Evolutionary conservation across 2,329 filamentous ascomycete genomes (phyloP).

Genomic region (Sporothrix pallida): DNA sequence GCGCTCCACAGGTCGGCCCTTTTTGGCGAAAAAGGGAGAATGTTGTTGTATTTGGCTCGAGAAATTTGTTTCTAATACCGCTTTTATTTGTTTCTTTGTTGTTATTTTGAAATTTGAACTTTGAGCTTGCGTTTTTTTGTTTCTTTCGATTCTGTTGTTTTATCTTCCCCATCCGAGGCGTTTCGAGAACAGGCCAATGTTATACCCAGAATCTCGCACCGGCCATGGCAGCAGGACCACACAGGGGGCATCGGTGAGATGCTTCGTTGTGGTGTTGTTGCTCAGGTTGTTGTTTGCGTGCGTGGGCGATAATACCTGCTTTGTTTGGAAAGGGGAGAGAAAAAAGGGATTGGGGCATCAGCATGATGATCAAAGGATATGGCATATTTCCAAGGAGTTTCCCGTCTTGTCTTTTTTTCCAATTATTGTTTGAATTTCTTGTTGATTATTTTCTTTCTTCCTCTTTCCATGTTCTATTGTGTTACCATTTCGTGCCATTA

Average conservation of each 20-base stretch:
- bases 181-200: neutral
- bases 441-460: neutral
- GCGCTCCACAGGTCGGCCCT: constrained; percentile 26
- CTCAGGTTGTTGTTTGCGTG: neutral
- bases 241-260: neutral
- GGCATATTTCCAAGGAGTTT: constrained; percentile 16
- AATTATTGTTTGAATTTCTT: neutral
- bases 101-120: neutral
- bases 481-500: neutral
- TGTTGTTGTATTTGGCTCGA: neutral
- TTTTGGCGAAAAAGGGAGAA: neutral
- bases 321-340: neutral
- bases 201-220: constrained; percentile 26
- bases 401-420: neutral
- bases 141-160: neutral
- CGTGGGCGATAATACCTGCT: constrained; percentile 3
- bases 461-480: neutral
- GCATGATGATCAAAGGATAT: constrained; percentile 13
- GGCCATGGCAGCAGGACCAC: neutral
- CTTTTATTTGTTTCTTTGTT: neutral
- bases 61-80: neutral
- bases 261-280: neutral
- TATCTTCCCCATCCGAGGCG: no score
- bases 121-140: neutral
- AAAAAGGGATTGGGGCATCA: neutral